Evolutionary conservation across 2,329 filamentous ascomycete genomes (phyloP), one percentile per base, ranked within the genome.

Genomic region (Dactylellina leptospora): DNA sequence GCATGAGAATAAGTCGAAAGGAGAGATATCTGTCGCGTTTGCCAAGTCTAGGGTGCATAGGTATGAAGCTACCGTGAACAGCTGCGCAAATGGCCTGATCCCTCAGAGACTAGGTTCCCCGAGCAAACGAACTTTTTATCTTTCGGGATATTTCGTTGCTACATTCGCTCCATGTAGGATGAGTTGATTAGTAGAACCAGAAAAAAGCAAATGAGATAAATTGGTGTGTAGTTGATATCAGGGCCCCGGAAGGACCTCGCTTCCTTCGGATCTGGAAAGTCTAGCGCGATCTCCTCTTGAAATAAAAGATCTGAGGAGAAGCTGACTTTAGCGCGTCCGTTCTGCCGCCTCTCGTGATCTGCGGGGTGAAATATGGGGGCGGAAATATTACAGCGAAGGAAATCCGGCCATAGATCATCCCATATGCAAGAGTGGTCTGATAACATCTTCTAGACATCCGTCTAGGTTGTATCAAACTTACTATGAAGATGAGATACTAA

Each of bases 341-440:
- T 11, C 47, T 40, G 53, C 51, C 51, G 61, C 56, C 18, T 51
- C 44, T 16, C 22, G 4, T 61, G 18, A 42, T 36, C 30, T 51
- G 22, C 30, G 44, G 28, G 4, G 42, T 51, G 44, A 28, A 44
- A 23, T 48, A 33, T 40, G 44, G 30, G 54, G n/a, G n/a, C n/a
- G n/a, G 44, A 58, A 62, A 58, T 25, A 23, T 22, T 48, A 30
- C 50, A 18, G 58, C 42, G 23, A 23, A 23, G 11, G 38, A 56
- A 30, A 22, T n/a, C 25, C 53, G 61, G 61, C 33, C 33, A 42
- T 53, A 68, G 27, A 28, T n/a, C 36, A 25, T 44, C 47, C 51
- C 66, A 63, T 71, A 58, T 72, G 68, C 68, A 72, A 72, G 68
- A 64, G 68, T 72, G 68, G 68, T 50, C 59, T 72, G 59, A 72